phyloP scores from a whole-genome alignment of 768 basidiomycete species.

The Suillus subluteus region DNA sequence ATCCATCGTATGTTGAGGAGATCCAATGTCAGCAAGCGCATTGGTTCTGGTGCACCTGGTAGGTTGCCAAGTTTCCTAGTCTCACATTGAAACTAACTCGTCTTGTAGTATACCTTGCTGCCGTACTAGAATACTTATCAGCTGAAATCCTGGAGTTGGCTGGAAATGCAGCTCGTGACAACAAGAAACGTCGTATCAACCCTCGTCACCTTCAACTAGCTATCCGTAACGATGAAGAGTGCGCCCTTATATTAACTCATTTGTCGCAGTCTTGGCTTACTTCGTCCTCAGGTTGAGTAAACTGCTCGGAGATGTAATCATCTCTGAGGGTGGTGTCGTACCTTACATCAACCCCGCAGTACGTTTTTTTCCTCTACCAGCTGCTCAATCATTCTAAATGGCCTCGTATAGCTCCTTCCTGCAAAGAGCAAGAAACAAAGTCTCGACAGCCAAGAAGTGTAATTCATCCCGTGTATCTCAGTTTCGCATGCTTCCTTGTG shows the following conservation, averaged over 20 bases:
- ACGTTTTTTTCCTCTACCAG: conserved; percentile 4
- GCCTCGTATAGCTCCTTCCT: conserved; percentile 29
- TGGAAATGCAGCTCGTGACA: conserved; percentile 87
- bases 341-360: conserved; percentile 76
- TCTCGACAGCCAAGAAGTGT: conserved; percentile 37
- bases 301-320: conserved; percentile 81
- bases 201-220: conserved; percentile 94
- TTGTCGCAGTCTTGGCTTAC: background rate
- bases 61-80: conserved; percentile 18
- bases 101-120: conserved; percentile 82
- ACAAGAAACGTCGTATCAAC: conserved; percentile 95
- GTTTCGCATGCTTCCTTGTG: conserved; percentile 4
- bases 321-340: conserved; percentile 94
- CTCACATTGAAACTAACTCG: background rate
- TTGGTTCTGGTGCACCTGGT: conserved; percentile 90
- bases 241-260: conserved; percentile 25
- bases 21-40: conserved; percentile 85
- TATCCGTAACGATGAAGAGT: conserved; percentile 94
- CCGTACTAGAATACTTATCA: conserved; percentile 90
- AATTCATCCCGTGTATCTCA: conserved; percentile 1
- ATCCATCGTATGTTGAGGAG: conserved; percentile 87
- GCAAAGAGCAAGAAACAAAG: conserved; percentile 36
- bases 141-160: conserved; percentile 95
- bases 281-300: conserved; percentile 57
- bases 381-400: conserved; percentile 2